phyloP scores from a whole-genome alignment of 2,329 filamentous ascomycete species.

The Botrytis fragariae region DNA sequence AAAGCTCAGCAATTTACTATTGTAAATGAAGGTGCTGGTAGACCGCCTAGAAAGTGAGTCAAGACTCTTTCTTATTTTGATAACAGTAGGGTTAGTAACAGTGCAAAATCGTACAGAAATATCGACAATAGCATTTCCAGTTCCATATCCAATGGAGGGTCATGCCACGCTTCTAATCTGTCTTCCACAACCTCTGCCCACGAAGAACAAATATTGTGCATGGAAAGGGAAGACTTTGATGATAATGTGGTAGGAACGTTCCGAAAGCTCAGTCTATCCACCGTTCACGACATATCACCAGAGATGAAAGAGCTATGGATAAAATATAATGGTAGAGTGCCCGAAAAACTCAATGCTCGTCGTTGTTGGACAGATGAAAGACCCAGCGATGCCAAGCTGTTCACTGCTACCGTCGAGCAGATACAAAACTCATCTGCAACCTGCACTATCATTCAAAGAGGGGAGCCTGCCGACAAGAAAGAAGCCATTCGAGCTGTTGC shows the following conservation, averaged over 20 bases:
- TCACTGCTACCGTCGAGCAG: background rate
- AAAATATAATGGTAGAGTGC: background rate
- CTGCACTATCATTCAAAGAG: background rate
- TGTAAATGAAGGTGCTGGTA: background rate
- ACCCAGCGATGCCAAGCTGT: background rate
- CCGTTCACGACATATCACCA: background rate
- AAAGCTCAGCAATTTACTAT: background rate
- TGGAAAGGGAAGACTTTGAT: background rate
- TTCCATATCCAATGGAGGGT: background rate
- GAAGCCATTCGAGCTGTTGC: background rate
- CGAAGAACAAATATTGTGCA: background rate
- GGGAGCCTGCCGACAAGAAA: background rate
- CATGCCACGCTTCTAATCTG: background rate
- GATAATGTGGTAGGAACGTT: background rate
- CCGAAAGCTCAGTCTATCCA: background rate
- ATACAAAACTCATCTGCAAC: background rate
- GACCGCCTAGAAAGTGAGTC: background rate
- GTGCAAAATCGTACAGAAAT: background rate
- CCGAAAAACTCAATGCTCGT: background rate
- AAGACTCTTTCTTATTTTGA: background rate
- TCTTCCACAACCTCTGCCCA: background rate
- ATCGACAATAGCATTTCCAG: background rate
- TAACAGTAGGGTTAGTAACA: background rate
- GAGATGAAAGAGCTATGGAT: background rate
- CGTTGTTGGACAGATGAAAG: background rate